Evolutionary conservation across 768 basidiomycete genomes (phyloP), one percentile per base, ranked within the genome.

Genomic region (Auricularia auricula-judae): DNA sequence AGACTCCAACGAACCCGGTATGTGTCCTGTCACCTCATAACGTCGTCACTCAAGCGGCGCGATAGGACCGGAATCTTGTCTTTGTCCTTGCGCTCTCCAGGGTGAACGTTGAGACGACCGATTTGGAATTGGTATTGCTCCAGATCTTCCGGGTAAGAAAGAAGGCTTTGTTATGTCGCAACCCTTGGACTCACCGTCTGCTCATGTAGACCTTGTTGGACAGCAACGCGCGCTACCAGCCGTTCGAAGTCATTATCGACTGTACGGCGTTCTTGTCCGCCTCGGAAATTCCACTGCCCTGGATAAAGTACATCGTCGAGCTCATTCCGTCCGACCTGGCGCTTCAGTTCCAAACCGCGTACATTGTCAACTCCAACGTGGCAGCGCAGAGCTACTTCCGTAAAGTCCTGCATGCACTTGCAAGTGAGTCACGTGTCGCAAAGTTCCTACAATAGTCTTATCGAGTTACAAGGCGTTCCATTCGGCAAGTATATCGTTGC

Each of bases 231-330:
- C n/a, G 54, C 23, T 63, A 16, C 3, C 63, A 61, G 11, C 61
- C 69, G 3, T 90, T 87, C 70, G 88, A 92, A 59, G 76, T 95
- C 60, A 82, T 95, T 67, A 71, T 93, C 36, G 92, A 95, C 68
- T 92, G 87, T 74, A 93, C 91, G 42, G 82, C 81, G 8, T 93
- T 93, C 72, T 80, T 84, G 3, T 79, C 86, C 2, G 80, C 81
- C 10, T 89, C 90, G 0, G 89, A 93, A 73, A 77, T 93, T 7
- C 92, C 93, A 0, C 76, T 89, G 8, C 87, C 89, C 66, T 91
- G 88, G 88, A 71, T 93, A 58, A 90, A 88, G 73, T 87, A 84
- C 63, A 86, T 88, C 65, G 81, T 85, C 12, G 89, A 92, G 71
- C 76, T 90, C 21, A 82, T 89, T 63, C 90, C 92, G 4, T 72